phyloP scores from a whole-genome alignment of 495 filamentous ascomycete genomes.

The Friedmanniomyces simplex region DNA sequence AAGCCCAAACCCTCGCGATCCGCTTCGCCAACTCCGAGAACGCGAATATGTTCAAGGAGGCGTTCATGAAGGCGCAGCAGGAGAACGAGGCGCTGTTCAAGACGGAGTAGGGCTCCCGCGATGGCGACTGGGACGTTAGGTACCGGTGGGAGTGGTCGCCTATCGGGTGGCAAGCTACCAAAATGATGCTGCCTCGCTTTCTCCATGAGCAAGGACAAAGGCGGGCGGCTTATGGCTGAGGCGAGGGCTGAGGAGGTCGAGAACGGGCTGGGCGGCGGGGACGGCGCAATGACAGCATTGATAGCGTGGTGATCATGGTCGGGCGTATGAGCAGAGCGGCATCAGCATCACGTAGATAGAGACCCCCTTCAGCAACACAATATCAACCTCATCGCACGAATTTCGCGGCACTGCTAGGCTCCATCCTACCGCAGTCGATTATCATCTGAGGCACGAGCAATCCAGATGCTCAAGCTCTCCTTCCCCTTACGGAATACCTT shows the following conservation, averaged over 20 bases:
- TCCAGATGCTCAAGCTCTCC: too few relatives aligned
- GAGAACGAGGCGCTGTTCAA: conserved; percentile 69
- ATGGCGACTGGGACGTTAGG: background rate
- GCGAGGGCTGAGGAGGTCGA: background rate
- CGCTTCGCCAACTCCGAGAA: conserved; percentile 98
- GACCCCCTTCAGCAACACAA: background rate
- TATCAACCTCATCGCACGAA: background rate
- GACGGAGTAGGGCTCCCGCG: background rate
- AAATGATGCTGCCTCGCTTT: background rate
- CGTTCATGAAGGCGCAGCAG: conserved; percentile 95
- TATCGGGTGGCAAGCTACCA: too few relatives aligned
- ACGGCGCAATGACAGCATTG: background rate
- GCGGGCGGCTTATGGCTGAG: background rate
- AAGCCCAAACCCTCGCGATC: conserved; percentile 91
- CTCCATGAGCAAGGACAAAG: background rate
- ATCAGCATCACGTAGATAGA: background rate
- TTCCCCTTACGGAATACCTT: too few relatives aligned
- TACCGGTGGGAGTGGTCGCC: background rate
- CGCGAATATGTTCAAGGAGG: conserved; percentile 94
- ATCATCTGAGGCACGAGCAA: too few relatives aligned
- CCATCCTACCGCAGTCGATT: too few relatives aligned
- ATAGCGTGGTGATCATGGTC: background rate
- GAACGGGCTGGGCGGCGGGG: background rate
- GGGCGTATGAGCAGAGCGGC: background rate
- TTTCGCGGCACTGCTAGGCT: too few relatives aligned